Evolutionary conservation across 2,329 filamentous ascomycete species (phyloP), one percentile per base, ranked within the genome.

Genomic region (Arthrobotrys entomopaga): DNA sequence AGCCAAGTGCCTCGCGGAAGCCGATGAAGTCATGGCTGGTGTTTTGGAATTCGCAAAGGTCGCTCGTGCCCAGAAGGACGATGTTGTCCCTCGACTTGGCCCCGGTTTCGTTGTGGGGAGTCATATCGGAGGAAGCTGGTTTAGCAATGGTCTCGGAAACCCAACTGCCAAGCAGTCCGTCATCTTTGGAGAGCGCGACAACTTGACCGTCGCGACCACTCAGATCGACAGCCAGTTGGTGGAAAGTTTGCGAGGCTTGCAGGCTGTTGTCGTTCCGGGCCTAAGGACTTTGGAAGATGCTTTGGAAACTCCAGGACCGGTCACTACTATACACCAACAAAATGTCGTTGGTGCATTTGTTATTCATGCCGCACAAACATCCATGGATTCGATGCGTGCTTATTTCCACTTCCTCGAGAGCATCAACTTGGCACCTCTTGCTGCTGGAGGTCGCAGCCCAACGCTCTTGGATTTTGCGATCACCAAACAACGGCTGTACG

Each of bases 41-140:
- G 94, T 99, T 4, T 97, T 93, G 81, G 95, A 92, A 80, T 99
- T 97, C 81, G 94, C 98, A 40, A 94, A 98, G 80, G 91, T 98
- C 53, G 95, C 95, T 15, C 89, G 92, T 78, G 92, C 96, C 81
- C 95, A 98, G 81, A 87, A 93, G 67, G 94, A 94, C 66, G 94
- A 97, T 80, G 91, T 95, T 46, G 96, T 98, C 64, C 92, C 92
- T 15, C 89, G 95, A n/a, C 85, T 98, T 1, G 90, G 96, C 65
- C 95, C 95, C 16, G 95, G 95, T 0, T 99, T 99, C 80, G 90
- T 98, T 34, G 88, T 93, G 74, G 92, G 93, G 29, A 96, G 91
- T 81, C 88, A 85, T 49, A 87, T 88, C 3, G 94, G 93, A 54
- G 95, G 93, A 42, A 94, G 89, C 81, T 99, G 95, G 95, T 75